Evolutionary conservation across 2,329 filamentous ascomycete genomes (phyloP).

Genomic region (Hypoxylon sp.): DNA sequence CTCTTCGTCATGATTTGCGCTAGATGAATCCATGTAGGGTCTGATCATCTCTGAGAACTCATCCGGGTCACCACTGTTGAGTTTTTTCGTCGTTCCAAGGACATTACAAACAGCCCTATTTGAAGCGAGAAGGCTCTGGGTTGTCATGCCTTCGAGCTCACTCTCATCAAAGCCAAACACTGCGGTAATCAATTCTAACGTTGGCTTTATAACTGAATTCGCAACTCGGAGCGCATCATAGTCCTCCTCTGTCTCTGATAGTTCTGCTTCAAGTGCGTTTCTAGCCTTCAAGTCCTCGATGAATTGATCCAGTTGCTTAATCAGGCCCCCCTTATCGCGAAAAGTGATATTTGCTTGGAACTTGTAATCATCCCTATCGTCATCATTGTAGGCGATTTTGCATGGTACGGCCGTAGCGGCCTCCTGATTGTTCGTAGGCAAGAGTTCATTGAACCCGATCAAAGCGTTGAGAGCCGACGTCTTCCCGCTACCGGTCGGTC

Average conservation of each 20-base stretch:
- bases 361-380: background rate
- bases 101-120: background rate
- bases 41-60: conserved; percentile 6
- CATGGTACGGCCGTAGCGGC: conserved; percentile 17
- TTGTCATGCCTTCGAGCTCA: conserved; percentile 3
- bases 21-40: conserved; percentile 16
- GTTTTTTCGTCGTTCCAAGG: conserved; percentile 1
- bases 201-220: conserved; percentile 1
- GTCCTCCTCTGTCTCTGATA: background rate
- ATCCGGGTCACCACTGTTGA: background rate
- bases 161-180: conserved; percentile 2
- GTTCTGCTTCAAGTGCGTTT: background rate
- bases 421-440: conserved; percentile 52
- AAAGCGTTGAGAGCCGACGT: conserved; percentile 50
- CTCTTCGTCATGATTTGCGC: background rate
- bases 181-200: background rate
- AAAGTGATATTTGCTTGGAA: conserved; percentile 10
- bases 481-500: conserved; percentile 51
- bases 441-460: conserved; percentile 46
- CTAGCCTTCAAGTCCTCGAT: conserved; percentile 4
- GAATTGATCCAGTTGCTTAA: conserved; percentile 6
- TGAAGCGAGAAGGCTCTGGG: background rate
- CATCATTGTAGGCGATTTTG: conserved; percentile 7
- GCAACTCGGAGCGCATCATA: background rate
- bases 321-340: background rate